phyloP scores from a whole-genome alignment of 2,329 filamentous ascomycete species.

The Drechslerella coelobrocha region DNA sequence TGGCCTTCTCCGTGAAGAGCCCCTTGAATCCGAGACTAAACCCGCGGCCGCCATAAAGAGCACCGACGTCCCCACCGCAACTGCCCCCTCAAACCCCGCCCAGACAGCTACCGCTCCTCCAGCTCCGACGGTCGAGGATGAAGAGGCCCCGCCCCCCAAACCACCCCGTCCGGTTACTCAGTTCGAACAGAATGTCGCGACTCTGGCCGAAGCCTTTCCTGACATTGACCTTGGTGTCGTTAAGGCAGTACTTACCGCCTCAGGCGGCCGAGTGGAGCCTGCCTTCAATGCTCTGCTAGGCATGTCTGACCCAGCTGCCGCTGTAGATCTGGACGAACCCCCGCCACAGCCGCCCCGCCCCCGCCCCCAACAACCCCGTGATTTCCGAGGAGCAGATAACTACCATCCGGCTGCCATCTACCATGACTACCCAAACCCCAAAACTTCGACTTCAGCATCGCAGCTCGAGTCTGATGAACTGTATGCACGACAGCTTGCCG shows the following conservation, averaged over 20 bases:
- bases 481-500: constrained; percentile 89
- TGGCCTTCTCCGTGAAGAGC: constrained; percentile 47
- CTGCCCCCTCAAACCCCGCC: constrained; percentile 36
- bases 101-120: constrained; percentile 42
- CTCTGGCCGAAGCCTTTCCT: constrained; percentile 92
- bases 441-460: constrained; percentile 68
- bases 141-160: constrained; percentile 72
- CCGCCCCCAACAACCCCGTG: constrained; percentile 41
- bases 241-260: constrained; percentile 85
- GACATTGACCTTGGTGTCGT: constrained; percentile 79
- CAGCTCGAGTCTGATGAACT: constrained; percentile 90
- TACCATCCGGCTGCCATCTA: constrained; percentile 71
- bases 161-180: constrained; percentile 83
- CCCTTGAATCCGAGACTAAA: constrained; percentile 26
- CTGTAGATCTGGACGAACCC: constrained; percentile 58
- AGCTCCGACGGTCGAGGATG: constrained; percentile 58
- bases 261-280: constrained; percentile 84
- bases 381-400: constrained; percentile 38
- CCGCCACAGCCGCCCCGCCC: constrained; percentile 54
- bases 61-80: constrained; percentile 32
- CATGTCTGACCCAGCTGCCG: constrained; percentile 65
- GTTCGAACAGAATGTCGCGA: constrained; percentile 82
- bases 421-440: constrained; percentile 70
- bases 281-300: constrained; percentile 92
- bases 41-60: constrained; percentile 9